Base-by-base conservation (phyloP, 345 rosid species). In the Populus pruinosa region DNA sequence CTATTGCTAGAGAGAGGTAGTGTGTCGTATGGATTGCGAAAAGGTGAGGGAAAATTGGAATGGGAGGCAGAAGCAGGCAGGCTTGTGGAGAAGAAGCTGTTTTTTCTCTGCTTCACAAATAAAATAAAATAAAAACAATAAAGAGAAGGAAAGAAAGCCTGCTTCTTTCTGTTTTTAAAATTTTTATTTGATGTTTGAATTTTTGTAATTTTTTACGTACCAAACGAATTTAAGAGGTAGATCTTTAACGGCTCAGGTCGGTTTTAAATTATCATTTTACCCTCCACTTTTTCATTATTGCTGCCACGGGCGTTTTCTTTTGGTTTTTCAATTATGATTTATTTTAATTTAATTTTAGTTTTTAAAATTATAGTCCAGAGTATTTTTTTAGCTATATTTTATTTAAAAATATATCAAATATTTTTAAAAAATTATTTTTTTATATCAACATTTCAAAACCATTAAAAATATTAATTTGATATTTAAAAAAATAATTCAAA, bases 61-160 rank as follows among this genome's bases (percentile, higher is more conserved):
- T 59, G 11, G 76, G 81, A 69, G 76, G 80, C 79, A 82, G 85
- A 83, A 77, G 71, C 55, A 63, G 16, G 5, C 31, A 43, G 73
- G 85, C 81, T 78, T 83, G 88, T 80, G 83, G 81, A 87, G 87
- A 80, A 85, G 89, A 68, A 76, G 81, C 87, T 82, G 88, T 86
- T 88, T 88, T 87, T 71, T 36, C 35, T 78, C 71, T 80, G 86
- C 84, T 81, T 78, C 82, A 83, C 87, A 75, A 20, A 72, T 61
- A 76, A 43, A 67, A 47, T 13, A 12, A 14, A 59, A 56, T 8
- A 55, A 53, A 70, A 23, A 41, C 27, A 76, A 9, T 10, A 11
- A 31, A 11, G 11, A 10, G 63, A 13, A 75, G 11, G 53, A 73
- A 39, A 20, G 27, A 33, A 62, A 69, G 76, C 53, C 6, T 41